Conservation (phyloP, 2,329 filamentous ascomycete genomes). For the Rhynchosporium agropyri region DNA sequence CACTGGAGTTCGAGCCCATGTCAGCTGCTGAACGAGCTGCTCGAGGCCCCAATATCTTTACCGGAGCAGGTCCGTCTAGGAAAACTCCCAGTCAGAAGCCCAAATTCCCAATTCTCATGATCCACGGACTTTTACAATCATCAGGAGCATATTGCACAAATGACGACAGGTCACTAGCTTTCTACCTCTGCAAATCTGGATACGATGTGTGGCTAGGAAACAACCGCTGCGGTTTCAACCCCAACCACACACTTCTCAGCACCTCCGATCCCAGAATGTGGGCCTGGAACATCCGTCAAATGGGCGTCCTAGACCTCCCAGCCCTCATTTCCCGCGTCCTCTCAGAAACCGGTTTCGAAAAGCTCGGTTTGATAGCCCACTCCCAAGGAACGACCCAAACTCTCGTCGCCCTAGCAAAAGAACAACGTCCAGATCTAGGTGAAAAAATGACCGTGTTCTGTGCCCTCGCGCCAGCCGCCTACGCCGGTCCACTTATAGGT, state of each 20-base stretch:
- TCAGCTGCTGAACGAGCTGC: constrained; percentile 52
- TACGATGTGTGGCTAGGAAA: constrained; percentile 97
- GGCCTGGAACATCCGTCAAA: constrained; percentile 94
- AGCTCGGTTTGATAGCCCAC: constrained; percentile 82
- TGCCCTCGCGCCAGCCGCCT: constrained; percentile 85
- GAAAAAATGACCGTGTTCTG: constrained; percentile 87
- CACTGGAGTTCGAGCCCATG: constrained; percentile 66
- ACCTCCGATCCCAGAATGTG: constrained; percentile 88
- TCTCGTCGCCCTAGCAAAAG: constrained; percentile 84
- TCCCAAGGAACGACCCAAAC: constrained; percentile 91
- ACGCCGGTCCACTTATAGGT: constrained; percentile 82
- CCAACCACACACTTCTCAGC: constrained; percentile 71
- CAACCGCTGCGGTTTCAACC: constrained; percentile 84
- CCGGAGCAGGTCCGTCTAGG: constrained; percentile 45
- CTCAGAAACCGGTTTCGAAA: constrained; percentile 78
- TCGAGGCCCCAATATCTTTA: constrained; percentile 66
- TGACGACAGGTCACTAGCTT: constrained; percentile 86
- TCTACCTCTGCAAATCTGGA: constrained; percentile 87
- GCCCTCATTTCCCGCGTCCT: constrained; percentile 80
- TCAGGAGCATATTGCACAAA: constrained; percentile 88
- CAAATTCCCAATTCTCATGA: constrained; percentile 81
- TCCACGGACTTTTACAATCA: constrained; percentile 87
- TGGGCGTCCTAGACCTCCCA: constrained; percentile 86
- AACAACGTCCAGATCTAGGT: constrained; percentile 83
- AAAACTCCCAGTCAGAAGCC: constrained; percentile 42